Conservation (phyloP, 2,329 filamentous ascomycete genomes). For the Fusarium decemcellulare region DNA sequence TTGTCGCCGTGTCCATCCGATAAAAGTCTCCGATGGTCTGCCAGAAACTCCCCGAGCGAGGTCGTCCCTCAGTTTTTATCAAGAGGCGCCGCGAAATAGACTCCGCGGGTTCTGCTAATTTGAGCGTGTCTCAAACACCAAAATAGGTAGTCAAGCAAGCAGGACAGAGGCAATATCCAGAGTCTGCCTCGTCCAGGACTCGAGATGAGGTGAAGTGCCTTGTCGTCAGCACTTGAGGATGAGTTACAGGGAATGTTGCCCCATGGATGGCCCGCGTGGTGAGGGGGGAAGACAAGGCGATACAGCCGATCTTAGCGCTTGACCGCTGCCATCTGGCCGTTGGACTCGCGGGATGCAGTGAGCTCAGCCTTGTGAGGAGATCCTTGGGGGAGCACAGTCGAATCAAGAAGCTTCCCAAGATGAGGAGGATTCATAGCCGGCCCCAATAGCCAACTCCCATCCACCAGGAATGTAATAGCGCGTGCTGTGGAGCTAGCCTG, state of each 20-base stretch:
- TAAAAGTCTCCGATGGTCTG: background rate
- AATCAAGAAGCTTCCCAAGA: slow-evolving; percentile 12
- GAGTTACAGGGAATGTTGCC: background rate
- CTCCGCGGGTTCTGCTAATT: slow-evolving; percentile 30
- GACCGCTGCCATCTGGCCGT: background rate
- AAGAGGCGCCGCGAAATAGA: background rate
- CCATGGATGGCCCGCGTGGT: background rate
- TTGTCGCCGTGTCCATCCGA: background rate
- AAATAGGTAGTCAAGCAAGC: background rate
- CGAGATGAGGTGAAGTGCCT: background rate
- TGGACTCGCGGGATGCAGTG: slow-evolving; percentile 13
- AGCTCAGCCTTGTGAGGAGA: slow-evolving; percentile 35
- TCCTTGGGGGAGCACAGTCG: slow-evolving; percentile 24
- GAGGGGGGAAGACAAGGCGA: slow-evolving; percentile 15
- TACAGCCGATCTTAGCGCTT: slow-evolving; percentile 21
- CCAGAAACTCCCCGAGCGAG: background rate
- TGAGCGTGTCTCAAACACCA: slow-evolving; percentile 5
- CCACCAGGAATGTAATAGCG: no score
- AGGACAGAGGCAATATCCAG: background rate
- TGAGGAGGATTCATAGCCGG: no score
- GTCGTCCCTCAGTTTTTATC: background rate
- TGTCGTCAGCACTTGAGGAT: background rate
- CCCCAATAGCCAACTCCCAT: no score
- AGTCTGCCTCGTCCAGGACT: background rate
- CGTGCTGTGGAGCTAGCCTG: no score